Evolutionary conservation across 1,284 basidiomycete genomes (phyloP), one percentile per base, ranked within the genome.

Genomic region (Veloboletus limbatus): DNA sequence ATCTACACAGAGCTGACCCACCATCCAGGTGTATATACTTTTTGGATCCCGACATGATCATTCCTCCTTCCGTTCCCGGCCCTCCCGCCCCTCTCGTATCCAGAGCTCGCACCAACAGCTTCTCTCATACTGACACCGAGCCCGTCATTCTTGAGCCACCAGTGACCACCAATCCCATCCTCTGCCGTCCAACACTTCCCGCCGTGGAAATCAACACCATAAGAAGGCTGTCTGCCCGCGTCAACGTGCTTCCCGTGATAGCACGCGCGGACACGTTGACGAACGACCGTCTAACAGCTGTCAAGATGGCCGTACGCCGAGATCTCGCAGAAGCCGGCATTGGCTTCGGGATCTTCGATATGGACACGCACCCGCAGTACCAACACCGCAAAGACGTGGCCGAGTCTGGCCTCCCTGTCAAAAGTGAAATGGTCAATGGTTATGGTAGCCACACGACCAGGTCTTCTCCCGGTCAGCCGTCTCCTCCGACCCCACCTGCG

Each of bases 161-260:
- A 14, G 79, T 89, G 45, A 76, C 82, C 33, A 81, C 79, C 43
- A 86, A 83, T 65, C 82, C 84, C 42, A 69, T 78, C 49, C 73
- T 81, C 38, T 80, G 76, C 53, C 77, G 80, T 40, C 78, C 83
- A 32, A 76, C 79, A 34, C 73, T 87, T 36, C 84, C 85, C 45
- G 72, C 80, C 35, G 78, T 86, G 51, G 94, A 97, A 72, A 88
- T 97, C 59, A 82, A 85, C 62, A 89, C 92, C 62, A 97, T 97
- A 73, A 82, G 88, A 58, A 80, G 88, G 40, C 76, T 97, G 54
- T 94, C 93, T 63, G 80, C 83, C 57, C 87, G 92, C 62, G 93
- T 97, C 69, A 97, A 97, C 71, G 83, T 97, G 46, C 88, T 97
- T 54, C 94, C 95, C 47, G 91, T 97, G 58, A 88, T 97, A 58